Base-by-base conservation (phyloP, 768 basidiomycete genomes). In the Russula griseocarnosa region DNA sequence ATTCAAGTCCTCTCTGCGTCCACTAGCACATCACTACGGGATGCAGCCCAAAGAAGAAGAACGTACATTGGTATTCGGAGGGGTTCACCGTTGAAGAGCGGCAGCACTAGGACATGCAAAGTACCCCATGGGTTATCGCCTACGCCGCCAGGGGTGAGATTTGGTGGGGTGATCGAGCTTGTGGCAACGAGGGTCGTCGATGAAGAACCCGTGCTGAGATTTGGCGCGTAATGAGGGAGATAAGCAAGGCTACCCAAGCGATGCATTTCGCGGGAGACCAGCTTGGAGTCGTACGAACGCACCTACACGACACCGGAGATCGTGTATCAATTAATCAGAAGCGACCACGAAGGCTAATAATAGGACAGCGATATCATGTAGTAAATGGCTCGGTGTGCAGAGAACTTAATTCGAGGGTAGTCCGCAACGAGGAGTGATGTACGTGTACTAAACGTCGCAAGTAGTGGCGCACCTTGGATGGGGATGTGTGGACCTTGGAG, bases 71-170 rank as follows among this genome's bases (percentile, higher is more conserved):
- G 88, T 57, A 88, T 82, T 64, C 86, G 82, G 22, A 98, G 80
- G 3, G 89, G 87, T 71, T 94, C 91, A 40, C 93, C 90, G 57
- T 95, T 95, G 78, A 98, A 98, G 5, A 96, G 75, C 1, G 94
- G 94, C 3, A 98, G 77, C 38, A 97, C 88, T 72, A 92, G 86
- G 36, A 95, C 86, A 73, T 94, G 91, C 24, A 98, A 76, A 26
- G 85, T 78, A 55, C 85, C 83, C 93, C 93, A 96, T 13, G 94
- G 90, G 69, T 77, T 79, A 51, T 92, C 90, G 11, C 80, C 76
- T 3, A 80, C 77, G 1, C 79, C 73, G 13, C 76, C 74, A 6
- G 69, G 46, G 32, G 63, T 26, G 18, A 70, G 55, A 47, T 36
- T 66, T 13, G 70, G 64, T 16, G 69, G 56, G 18, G 59, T 60